Evolutionary conservation across 768 basidiomycete species (phyloP).

Genomic region (Vararia minispora): DNA sequence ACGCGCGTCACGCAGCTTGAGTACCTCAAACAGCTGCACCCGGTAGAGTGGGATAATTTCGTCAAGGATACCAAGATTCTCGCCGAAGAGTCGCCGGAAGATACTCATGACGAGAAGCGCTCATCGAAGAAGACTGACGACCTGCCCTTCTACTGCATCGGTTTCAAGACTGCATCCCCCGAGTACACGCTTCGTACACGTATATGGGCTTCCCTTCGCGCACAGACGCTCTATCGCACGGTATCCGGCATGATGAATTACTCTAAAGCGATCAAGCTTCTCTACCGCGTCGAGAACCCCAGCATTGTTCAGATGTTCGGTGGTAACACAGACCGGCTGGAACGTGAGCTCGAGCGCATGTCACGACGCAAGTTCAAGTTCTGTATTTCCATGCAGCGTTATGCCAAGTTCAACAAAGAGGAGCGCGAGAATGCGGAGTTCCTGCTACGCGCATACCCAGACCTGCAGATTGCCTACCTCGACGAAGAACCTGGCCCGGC

Average conservation of each 20-base stretch:
- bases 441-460: conserved; percentile 93
- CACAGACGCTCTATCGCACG: conserved; percentile 96
- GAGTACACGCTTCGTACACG: conserved; percentile 98
- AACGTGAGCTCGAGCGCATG: conserved; percentile 95
- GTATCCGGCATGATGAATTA: conserved; percentile 99
- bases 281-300: conserved; percentile 98
- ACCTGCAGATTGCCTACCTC: conserved; percentile 95
- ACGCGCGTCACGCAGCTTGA: conserved; percentile 96
- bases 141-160: conserved; percentile 97
- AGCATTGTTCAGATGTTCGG: conserved; percentile 94
- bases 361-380: conserved; percentile 98
- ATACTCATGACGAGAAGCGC: conserved; percentile 53
- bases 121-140: conserved; percentile 63
- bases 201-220: conserved; percentile 97
- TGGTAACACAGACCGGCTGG: conserved; percentile 92
- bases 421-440: conserved; percentile 98
- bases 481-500: conserved; percentile 92
- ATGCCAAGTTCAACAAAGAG: conserved; percentile 98
- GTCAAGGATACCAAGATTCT: conserved; percentile 99
- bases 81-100: conserved; percentile 66
- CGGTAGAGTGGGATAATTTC: conserved; percentile 99
- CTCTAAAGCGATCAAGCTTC: conserved; percentile 97
- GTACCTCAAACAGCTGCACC: conserved; percentile 97
- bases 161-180: conserved; percentile 98
- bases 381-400: conserved; percentile 96